Conservation (phyloP, 129 eudicot genomes). For the Glebionis coronaria region DNA sequence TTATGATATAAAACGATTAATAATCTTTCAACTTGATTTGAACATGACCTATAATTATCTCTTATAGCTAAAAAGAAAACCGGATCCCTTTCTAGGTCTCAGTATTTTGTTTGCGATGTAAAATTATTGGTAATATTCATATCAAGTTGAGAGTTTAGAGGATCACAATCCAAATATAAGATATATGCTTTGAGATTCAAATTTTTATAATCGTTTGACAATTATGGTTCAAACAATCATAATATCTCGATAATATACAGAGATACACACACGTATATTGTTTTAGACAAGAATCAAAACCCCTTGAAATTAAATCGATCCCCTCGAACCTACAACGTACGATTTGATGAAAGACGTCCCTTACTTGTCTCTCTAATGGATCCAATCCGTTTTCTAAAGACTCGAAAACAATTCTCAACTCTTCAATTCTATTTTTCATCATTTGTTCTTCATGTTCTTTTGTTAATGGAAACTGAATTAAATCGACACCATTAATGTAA, state of each 20-base stretch:
- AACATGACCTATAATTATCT: too few relatives aligned
- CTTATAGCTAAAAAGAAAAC: too few relatives aligned
- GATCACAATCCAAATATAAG: slow-evolving; percentile 35
- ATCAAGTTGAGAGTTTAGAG: slow-evolving; percentile 18
- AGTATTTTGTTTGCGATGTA: too few relatives aligned
- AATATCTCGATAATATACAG: too few relatives aligned
- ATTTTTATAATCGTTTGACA: slow-evolving; percentile 30
- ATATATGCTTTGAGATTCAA: too few relatives aligned
- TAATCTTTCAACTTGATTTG: too few relatives aligned
- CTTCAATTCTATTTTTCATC: slow-evolving; percentile 40
- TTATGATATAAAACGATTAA: too few relatives aligned
- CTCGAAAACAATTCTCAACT: slow-evolving; percentile 39
- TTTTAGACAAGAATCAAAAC: not conserved
- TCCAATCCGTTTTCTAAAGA: slow-evolving; percentile 54
- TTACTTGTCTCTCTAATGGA: slow-evolving; percentile 68
- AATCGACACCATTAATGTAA: slow-evolving; percentile 49
- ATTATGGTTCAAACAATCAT: too few relatives aligned
- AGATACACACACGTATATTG: too few relatives aligned
- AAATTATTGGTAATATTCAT: too few relatives aligned
- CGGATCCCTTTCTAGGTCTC: too few relatives aligned
- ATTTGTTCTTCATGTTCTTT: slow-evolving; percentile 60
- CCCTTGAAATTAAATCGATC: slow-evolving; percentile 24
- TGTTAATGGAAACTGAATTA: slow-evolving; percentile 49
- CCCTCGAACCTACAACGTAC: slow-evolving; percentile 32
- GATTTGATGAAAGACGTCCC: slow-evolving; percentile 41